Base-by-base conservation (phyloP, 1,284 basidiomycete genomes). In the Papiliotrema laurentii region DNA sequence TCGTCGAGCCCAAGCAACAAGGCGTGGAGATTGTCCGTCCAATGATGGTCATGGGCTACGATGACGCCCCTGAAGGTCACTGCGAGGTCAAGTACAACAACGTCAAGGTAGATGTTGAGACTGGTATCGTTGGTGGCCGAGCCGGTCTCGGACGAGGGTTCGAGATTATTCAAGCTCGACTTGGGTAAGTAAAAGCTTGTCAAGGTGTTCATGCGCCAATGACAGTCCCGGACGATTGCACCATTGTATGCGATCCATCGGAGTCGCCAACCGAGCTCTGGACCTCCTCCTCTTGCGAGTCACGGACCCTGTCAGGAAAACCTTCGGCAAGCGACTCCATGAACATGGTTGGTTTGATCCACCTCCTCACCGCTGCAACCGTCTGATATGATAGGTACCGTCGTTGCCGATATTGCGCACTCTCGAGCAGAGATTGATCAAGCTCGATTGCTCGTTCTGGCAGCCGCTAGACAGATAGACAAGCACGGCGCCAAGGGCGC, bases 231-330 rank as follows among this genome's bases (percentile, higher is more conserved):
- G 94, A 22, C 85, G 96, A 49, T 88, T 97, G 62, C 94, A 97
- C 71, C 94, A 98, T 73, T 96, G 92, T 78, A 98, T 98, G 94
- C 84, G 94, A 40, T 89, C 89, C 19, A 88, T 98, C 54, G 94
- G 94, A 36, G 81, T 82, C 22, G 96, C 93, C 1, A 84, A 86
- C 54, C 79, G 82, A 24, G 87, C 94, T 1, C 77, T 97, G 50
- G 89, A 97, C 64, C 76, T 89, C 42, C 84, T 97, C 82, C 80
- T 98, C 41, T 81, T 85, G 56, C 83, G 94, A n/a, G 89, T 92
- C 25, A 94, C 92, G 25, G 90, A 97, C 71, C 85, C 89, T 7
- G 75, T 76, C 28, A 83, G 90, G 63, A 91, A 89, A 76, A 94
- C 94, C 0, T 98, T 98, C 66, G 93, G 91, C 41, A 97, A 96